A percentile compares a stretch with the other conserved stretches of the same genome.
phyloP scores from a whole-genome alignment of 2,329 filamentous ascomycete species.

The Xylariaceae sp. region DNA sequence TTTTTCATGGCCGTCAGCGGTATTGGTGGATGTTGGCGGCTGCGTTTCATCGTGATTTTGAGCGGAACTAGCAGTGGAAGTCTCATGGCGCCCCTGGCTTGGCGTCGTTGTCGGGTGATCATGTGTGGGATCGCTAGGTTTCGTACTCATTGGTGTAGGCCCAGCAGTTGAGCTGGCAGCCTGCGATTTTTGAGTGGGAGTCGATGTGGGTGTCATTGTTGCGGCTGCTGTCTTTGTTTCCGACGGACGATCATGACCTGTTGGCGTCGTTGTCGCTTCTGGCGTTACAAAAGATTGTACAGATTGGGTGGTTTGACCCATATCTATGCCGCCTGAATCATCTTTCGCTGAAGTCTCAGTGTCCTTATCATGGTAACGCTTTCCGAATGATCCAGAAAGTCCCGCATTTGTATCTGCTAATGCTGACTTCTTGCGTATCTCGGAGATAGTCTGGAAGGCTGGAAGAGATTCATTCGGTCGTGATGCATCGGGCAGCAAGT shows the following conservation, averaged over 20 bases:
- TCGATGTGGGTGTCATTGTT: not conserved
- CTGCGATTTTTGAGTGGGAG: too few relatives aligned
- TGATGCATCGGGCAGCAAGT: slow-evolving; percentile 36
- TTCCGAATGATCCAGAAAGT: not conserved
- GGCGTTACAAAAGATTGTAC: not conserved
- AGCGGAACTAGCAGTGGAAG: too few relatives aligned
- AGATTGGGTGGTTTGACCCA: not conserved
- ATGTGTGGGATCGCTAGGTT: too few relatives aligned
- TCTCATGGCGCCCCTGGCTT: too few relatives aligned
- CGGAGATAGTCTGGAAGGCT: slow-evolving; percentile 23
- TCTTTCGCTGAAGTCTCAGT: not conserved
- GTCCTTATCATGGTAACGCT: slow-evolving; percentile 24
- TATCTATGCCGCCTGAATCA: not conserved
- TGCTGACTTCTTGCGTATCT: slow-evolving; percentile 28
- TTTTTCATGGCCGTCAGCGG: too few relatives aligned
- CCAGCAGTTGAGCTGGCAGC: too few relatives aligned
- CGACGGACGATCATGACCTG: not conserved
- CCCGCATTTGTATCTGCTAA: not conserved
- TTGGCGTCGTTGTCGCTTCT: not conserved
- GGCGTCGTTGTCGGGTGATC: too few relatives aligned
- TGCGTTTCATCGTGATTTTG: too few relatives aligned
- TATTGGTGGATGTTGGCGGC: too few relatives aligned
- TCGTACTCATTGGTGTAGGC: too few relatives aligned
- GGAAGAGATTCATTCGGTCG: slow-evolving; percentile 8
- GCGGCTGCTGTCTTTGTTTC: not conserved